Evolutionary conservation across 306 rosid species (phyloP).

Genomic region (Herpetospermum pedunculosum): DNA sequence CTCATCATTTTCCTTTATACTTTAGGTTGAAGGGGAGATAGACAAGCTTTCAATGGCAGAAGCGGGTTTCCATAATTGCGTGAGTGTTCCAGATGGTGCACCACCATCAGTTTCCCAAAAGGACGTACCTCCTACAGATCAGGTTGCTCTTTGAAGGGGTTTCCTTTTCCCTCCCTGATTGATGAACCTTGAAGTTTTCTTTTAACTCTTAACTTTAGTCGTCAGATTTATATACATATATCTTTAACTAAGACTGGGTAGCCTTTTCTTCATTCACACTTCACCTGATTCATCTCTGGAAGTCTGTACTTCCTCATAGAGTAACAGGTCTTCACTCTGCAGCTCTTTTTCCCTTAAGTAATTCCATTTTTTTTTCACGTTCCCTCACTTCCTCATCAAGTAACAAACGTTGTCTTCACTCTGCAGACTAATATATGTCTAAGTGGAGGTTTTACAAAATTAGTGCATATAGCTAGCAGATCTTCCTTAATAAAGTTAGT

Average conservation of each 20-base stretch:
- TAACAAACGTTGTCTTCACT: no score
- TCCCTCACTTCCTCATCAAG: not conserved
- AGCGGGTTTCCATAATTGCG: slow-evolving; percentile 84
- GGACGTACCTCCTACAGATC: slow-evolving; percentile 53
- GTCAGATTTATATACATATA: not conserved
- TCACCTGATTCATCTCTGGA: not conserved
- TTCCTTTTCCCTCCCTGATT: not conserved
- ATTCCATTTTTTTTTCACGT: not conserved
- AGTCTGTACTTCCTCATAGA: not conserved
- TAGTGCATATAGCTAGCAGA: no score
- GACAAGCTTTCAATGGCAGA: slow-evolving; percentile 99
- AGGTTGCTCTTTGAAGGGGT: slow-evolving; percentile 28
- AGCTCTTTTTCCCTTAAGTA: not conserved
- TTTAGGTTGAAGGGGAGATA: slow-evolving; percentile 95
- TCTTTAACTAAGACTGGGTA: not conserved
- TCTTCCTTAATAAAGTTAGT: no score
- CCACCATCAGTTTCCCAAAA: slow-evolving; percentile 57
- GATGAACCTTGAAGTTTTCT: not conserved
- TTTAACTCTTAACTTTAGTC: not conserved
- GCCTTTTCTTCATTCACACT: not conserved
- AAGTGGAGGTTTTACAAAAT: no score
- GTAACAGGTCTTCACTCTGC: not conserved
- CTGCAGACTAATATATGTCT: no score
- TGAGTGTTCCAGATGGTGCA: slow-evolving; percentile 98
- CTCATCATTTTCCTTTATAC: slow-evolving; percentile 1